Evolutionary conservation across 352 stramenopile genomes (phyloP), one percentile per base, ranked within the genome.

Genomic region (Phytophthora pini): DNA sequence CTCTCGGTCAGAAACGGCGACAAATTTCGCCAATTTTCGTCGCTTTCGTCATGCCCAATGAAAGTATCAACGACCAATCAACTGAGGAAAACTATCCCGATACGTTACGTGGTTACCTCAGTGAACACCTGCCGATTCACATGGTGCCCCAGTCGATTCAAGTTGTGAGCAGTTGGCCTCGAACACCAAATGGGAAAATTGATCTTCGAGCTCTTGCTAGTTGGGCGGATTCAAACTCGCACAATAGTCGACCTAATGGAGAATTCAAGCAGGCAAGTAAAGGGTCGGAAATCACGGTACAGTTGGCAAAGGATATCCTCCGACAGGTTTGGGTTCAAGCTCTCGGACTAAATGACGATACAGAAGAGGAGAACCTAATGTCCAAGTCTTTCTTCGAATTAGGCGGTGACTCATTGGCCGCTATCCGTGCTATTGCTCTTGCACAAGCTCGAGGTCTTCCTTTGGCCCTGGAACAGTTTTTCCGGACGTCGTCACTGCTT

Each of bases 171-270:
- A 27, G 58, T 20, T 81, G 88, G 71, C 85, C 87, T 15, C 72
- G 86, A 0, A 93, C 79, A 12, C 74, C 80, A 0, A 95, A 94
- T 44, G 86, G 85, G 5, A 95, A 95, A 47, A 70, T 95, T 8
- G 73, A 91, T 63, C 54, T 84, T 1, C 64, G 76, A 17, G 74
- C 70, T 4, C 61, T 95, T 6, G 70, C 60, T 3, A 36, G 4
- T 9, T 54, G 44, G 20, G 46, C 27, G 22, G 39, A 39, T 48
- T 20, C 20, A 17, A 11, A 15, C 10, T 45, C 32, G 22, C 2
- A 5, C 7, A 31, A 29, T 49, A 11, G 10, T 20, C 12, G 36
- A 43, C 10, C 9, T 43, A 43, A 32, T 36, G 20, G 12, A 45
- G 36, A 46, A 20, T 3, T 50, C 7, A n/a, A 51, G 10, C 46